Evolutionary conservation across 2,329 filamentous ascomycete genomes (phyloP), one percentile per base, ranked within the genome.

Genomic region (Colletotrichum sansevieriae): DNA sequence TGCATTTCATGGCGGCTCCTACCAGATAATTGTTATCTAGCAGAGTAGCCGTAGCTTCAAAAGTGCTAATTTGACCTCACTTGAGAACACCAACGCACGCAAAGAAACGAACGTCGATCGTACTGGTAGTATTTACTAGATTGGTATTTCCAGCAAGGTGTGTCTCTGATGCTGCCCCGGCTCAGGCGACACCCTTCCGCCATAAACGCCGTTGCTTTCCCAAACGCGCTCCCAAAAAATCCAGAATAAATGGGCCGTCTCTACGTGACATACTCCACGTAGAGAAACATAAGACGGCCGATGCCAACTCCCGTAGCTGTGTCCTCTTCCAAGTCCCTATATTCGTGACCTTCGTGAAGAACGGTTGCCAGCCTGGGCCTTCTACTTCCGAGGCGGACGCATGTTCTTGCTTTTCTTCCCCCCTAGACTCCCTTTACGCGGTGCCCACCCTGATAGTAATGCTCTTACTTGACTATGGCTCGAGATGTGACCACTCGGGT

Each of bases 401-500:
- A 29, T 29, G 25, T 25, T 25, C 25, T 25, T 25, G 25, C 29
- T 29, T 29, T 29, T 9, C 7, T 29, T 8, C 7, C 7, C 2
- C 29, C 29, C 8, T 29, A 7, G 29, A 29, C 29, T 29, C 29
- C 8, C 9, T 29, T 29, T 29, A 29, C 29, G 29, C 29, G 2
- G 29, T 29, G 6, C 7, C 29, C 29, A 29, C 29, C 29, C 29
- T 29, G 29, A 29, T 7, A 8, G 29, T 29, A 9, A 29, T 52
- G 12, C 63, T 49, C 11, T 43, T 43, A 56, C 65, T 43, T 75
- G 78, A 80, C 74, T 82, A 85, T 55, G 83, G 82, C 74, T 87
- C 85, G 62, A 88, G 81, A 74, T 89, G 85, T 13, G 91, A 94
- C 95, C 95, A 98, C 83, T 98, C 95, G 1, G 95, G 95, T 60